Conservation (phyloP, 176 grass and related monocot species). For the Musa itinerans region DNA sequence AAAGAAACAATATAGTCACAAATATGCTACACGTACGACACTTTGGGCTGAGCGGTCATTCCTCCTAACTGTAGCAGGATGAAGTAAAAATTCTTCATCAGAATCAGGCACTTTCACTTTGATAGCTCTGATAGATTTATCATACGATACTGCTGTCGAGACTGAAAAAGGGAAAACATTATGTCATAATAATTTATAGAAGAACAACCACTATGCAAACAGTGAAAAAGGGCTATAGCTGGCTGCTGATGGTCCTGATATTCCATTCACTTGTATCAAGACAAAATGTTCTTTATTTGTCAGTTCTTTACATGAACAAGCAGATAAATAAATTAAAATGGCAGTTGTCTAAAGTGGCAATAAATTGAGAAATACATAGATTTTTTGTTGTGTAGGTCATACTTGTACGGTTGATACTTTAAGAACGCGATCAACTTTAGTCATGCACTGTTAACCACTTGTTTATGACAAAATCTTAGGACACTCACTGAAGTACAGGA, state of each 20-base stretch:
- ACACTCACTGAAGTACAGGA: too few relatives aligned
- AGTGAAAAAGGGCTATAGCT: not conserved
- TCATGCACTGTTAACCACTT: too few relatives aligned
- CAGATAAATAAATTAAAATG: too few relatives aligned
- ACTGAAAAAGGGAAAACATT: constrained; percentile 39
- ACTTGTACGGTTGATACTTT: too few relatives aligned
- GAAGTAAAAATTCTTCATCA: constrained; percentile 88
- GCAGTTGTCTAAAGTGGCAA: too few relatives aligned
- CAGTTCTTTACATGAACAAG: too few relatives aligned
- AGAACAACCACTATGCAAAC: not conserved
- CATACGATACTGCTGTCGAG: constrained; percentile 91
- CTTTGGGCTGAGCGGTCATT: constrained; percentile 94
- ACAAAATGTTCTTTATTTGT: too few relatives aligned
- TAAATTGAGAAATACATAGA: too few relatives aligned
- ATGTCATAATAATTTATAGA: constrained; percentile 3
- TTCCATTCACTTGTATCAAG: too few relatives aligned
- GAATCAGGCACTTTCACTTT: constrained; percentile 96
- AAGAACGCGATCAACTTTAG: too few relatives aligned
- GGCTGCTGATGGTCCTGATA: not conserved
- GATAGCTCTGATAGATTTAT: constrained; percentile 75
- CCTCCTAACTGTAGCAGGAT: constrained; percentile 85
- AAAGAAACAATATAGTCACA: not conserved
- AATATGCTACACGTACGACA: constrained; percentile 52
- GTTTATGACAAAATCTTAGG: too few relatives aligned
- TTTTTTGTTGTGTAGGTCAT: too few relatives aligned